These are phyloP conservation scores for Herpotrichia juniperi DNA, from an alignment of 2,329 filamentous ascomycete genomes.

Conservation along the genomic window DNA sequence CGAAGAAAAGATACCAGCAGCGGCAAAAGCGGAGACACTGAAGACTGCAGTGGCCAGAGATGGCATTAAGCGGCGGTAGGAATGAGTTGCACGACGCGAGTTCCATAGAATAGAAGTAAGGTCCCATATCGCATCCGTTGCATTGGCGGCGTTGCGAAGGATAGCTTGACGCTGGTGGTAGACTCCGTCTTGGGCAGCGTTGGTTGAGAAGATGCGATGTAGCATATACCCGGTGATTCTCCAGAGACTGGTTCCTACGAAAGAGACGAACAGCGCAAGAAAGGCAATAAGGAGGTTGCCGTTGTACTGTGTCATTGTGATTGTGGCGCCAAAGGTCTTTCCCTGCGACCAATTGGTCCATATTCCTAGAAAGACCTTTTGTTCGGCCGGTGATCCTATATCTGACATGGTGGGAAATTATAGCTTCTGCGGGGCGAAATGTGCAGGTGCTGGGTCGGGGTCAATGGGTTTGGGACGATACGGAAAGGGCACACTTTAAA, in stretches of 20 bases:
- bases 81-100: not conserved
- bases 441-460: too few species aligned
- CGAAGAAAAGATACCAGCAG: slow-evolving; percentile 13
- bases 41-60: too few species aligned
- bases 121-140: not conserved
- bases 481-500: too few species aligned
- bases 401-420: not conserved
- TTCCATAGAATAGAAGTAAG: not conserved
- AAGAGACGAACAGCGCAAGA: slow-evolving; percentile 34
- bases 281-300: slow-evolving; percentile 37
- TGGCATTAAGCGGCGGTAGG: too few species aligned
- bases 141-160: slow-evolving; percentile 29
- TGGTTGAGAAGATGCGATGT: slow-evolving; percentile 12
- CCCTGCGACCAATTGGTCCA: slow-evolving; percentile 43
- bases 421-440: too few species aligned
- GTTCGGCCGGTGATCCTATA: not conserved
- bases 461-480: too few species aligned
- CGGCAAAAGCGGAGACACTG: slow-evolving; percentile 13
- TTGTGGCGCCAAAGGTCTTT: slow-evolving; percentile 26
- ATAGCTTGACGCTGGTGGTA: slow-evolving; percentile 39
- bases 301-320: slow-evolving; percentile 29
- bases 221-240: slow-evolving; percentile 9
- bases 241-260: slow-evolving; percentile 5
- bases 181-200: slow-evolving; percentile 23
- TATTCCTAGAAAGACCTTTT: slow-evolving; percentile 19